A percentile compares a stretch with the other conserved stretches of the same genome.
phyloP scores from a whole-genome alignment of 2,329 filamentous ascomycete species.

The Cladophialophora yegresii region DNA sequence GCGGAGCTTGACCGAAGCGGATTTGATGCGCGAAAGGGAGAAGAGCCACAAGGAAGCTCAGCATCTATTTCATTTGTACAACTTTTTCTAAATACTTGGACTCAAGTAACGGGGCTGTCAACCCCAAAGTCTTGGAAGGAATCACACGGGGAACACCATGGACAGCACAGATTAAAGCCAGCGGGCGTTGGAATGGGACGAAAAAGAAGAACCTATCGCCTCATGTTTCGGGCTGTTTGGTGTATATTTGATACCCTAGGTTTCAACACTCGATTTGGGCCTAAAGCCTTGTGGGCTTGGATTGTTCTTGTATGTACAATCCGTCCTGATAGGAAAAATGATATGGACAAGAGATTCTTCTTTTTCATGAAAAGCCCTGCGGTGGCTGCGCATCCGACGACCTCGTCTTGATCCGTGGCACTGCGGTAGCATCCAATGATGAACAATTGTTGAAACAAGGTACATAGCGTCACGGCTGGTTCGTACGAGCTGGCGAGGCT shows the following conservation, averaged over 20 bases:
- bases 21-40: too few species aligned
- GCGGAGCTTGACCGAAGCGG: constrained; percentile 13
- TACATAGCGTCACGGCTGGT: too few species aligned
- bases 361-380: too few species aligned
- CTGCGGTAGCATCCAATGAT: too few species aligned
- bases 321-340: not conserved
- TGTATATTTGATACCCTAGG: constrained; percentile 6
- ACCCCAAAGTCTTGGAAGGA: not conserved
- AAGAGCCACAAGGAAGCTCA: not conserved
- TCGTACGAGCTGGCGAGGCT: too few species aligned
- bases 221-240: not conserved
- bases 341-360: not conserved
- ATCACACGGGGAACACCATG: not conserved
- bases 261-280: not conserved
- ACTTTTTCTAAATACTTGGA: not conserved
- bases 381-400: too few species aligned
- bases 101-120: not conserved
- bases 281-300: not conserved
- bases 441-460: too few species aligned
- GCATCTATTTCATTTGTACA: constrained; percentile 6
- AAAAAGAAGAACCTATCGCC: not conserved
- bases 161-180: not conserved
- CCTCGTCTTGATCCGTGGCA: too few species aligned
- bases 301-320: not conserved
- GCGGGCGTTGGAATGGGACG: not conserved